These are phyloP conservation scores for carrot (Daucus carota) DNA, from an alignment of 129 eudicot species.

Conservation along the genomic window DNA sequence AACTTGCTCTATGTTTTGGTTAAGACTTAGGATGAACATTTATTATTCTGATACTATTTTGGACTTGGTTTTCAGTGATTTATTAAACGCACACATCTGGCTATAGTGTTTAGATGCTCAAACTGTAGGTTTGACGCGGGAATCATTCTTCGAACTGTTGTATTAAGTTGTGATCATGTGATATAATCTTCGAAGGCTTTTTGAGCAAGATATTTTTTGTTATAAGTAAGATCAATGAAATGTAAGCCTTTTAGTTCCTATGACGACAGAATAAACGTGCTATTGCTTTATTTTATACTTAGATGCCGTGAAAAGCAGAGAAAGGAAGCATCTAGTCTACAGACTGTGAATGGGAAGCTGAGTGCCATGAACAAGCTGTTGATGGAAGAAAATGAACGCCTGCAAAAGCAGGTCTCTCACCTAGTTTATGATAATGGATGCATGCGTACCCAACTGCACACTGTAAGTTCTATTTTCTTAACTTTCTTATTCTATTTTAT, in stretches of 20 bases:
- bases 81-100: too few species aligned
- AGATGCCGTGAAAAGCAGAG: conserved; percentile 93
- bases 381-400: conserved; percentile 88
- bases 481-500: not conserved
- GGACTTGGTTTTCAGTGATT: too few species aligned
- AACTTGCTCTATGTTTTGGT: not conserved
- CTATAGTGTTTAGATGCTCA: not conserved
- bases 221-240: not conserved
- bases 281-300: not conserved
- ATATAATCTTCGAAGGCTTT: not conserved
- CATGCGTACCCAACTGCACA: conserved; percentile 50
- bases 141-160: not conserved
- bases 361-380: conserved; percentile 88
- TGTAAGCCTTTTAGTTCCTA: not conserved
- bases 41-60: too few species aligned
- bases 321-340: conserved; percentile 84
- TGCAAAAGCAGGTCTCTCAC: conserved; percentile 83
- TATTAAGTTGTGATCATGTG: not conserved
- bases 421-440: conserved; percentile 78
- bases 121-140: too few species aligned
- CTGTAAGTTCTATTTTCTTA: conserved; percentile 28
- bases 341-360: conserved; percentile 76
- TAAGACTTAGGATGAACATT: too few species aligned
- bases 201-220: not conserved
- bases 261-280: not conserved